Base-by-base conservation (phyloP, 2,329 filamentous ascomycete genomes). In the Sclerotinia subarctica region DNA sequence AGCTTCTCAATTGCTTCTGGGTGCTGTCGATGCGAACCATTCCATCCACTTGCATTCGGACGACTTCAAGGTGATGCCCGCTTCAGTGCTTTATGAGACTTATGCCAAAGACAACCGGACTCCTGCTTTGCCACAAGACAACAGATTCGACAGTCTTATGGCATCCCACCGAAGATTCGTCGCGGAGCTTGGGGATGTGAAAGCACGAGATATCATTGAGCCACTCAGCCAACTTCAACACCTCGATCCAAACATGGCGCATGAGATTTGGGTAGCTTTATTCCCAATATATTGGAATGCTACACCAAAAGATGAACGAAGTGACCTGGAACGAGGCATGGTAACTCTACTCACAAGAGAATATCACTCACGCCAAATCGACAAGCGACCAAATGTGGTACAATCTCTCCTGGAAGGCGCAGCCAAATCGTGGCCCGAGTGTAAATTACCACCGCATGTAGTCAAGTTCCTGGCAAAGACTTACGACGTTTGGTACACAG, bases 401-500 rank as follows among this genome's bases (percentile, higher is more conserved):
- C 92, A 97, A 75, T 95, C 94, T 10, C 84, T 99, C 68, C 85
- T 99, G 7, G 92, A 96, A 74, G 95, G 93, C 52, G 90, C 92
- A 47, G 92, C 94, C 19, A 91, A 90, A 75, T 89, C 94, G 2
- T 91, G 86, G 80, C 94, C 95, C 0, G 86, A 92, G 29, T 96
- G 95, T 80, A 96, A 95, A 79, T 88, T 99, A 62, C 95, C 95
- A 8, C 93, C 95, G 0, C 95, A 99, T 76, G 93, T 98, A 49
- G 88, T 99, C 81, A 99, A 99, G 77, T 98, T 94, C 74, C 86
- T 96, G 67, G 94, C 93, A 26, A 92, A 92, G 78, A 97, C 93
- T 0, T 99, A 96, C 77, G 94, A 97, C 78, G 92, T 90, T 0
- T 99, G 95, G 96, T 99, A 99, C 77, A 94, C 93, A n/a, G 92